phyloP scores from a whole-genome alignment of 1,139 yeast species.

The Suhomyces atakaporum region DNA sequence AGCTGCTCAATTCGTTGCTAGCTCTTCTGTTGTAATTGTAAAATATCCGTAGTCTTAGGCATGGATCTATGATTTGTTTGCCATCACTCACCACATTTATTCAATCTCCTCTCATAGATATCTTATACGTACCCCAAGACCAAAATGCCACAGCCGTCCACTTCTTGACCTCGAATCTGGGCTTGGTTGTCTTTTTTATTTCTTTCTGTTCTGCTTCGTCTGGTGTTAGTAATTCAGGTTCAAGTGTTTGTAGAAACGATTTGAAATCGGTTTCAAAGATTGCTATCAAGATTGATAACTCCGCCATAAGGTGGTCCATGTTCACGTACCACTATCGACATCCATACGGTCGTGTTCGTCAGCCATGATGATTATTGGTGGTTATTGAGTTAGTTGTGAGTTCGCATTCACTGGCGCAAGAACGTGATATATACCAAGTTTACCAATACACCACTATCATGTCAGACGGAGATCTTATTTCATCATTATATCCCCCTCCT shows the following conservation, averaged over 20 bases:
- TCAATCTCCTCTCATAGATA: too few relatives aligned
- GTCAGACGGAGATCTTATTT: constrained; percentile 42
- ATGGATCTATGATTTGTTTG: too few relatives aligned
- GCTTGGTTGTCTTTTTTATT: constrained; percentile 27
- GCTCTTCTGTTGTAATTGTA: too few relatives aligned
- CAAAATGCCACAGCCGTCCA: constrained; percentile 99
- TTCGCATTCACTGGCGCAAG: neutral
- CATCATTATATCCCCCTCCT: constrained; percentile 85
- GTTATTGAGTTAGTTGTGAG: constrained; percentile 1
- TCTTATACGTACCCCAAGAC: constrained; percentile 81
- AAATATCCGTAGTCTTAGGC: too few relatives aligned
- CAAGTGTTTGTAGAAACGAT: neutral
- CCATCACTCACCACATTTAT: too few relatives aligned
- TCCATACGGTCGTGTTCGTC: constrained; percentile 32
- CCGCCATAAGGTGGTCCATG: too few relatives aligned
- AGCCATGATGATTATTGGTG: constrained; percentile 16
- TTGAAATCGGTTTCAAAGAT: neutral
- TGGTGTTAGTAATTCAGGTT: constrained; percentile 15
- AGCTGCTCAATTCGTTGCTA: too few relatives aligned
- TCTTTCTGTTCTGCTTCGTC: constrained; percentile 17
- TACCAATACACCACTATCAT: constrained; percentile 4
- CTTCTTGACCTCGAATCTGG: constrained; percentile 51
- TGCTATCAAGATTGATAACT: too few relatives aligned
- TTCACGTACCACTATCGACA: constrained; percentile 33
- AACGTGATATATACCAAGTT: neutral